Conservation (phyloP, 768 basidiomycete species). For the Mycena maculata region DNA sequence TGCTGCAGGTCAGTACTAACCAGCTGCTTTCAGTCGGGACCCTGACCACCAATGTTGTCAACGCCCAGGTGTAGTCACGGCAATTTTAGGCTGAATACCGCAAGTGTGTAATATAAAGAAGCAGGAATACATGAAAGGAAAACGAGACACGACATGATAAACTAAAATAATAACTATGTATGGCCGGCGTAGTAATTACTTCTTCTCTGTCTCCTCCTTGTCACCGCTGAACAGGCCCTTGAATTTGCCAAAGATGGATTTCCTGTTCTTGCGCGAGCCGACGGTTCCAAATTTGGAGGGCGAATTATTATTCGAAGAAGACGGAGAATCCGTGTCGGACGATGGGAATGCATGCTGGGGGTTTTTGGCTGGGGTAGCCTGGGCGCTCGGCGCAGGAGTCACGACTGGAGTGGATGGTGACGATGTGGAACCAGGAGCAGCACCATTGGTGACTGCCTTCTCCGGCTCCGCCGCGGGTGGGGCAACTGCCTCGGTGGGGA, state of each 20-base stretch:
- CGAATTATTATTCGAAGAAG: constrained; percentile 37
- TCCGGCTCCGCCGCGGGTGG: neutral
- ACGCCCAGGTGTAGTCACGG: constrained; percentile 61
- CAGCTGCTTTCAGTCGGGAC: too few relatives aligned
- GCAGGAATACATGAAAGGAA: neutral
- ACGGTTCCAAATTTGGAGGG: constrained; percentile 51
- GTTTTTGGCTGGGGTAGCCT: constrained; percentile 35
- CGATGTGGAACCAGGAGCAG: neutral
- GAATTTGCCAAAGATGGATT: constrained; percentile 64
- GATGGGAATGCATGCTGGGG: constrained; percentile 43
- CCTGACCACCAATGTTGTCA: too few relatives aligned
- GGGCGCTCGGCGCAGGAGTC: constrained; percentile 33
- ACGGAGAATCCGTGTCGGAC: constrained; percentile 28
- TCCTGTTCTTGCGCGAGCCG: constrained; percentile 60
- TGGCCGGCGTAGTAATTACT: constrained; percentile 24
- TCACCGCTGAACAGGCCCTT: constrained; percentile 65
- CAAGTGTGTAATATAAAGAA: constrained; percentile 1
- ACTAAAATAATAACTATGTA: neutral
- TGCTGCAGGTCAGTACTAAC: constrained; percentile 80
- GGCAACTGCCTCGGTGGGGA: neutral
- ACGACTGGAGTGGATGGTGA: constrained; percentile 27
- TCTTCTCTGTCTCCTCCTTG: constrained; percentile 50
- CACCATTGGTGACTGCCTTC: neutral
- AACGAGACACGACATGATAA: constrained; percentile 1
- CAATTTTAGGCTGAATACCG: constrained; percentile 46